Percentiles rank a stretch among this genome's conserved stretches.
Conservation (phyloP, 2,329 filamentous ascomycete genomes). For the Dactylonectria macrodidyma region DNA sequence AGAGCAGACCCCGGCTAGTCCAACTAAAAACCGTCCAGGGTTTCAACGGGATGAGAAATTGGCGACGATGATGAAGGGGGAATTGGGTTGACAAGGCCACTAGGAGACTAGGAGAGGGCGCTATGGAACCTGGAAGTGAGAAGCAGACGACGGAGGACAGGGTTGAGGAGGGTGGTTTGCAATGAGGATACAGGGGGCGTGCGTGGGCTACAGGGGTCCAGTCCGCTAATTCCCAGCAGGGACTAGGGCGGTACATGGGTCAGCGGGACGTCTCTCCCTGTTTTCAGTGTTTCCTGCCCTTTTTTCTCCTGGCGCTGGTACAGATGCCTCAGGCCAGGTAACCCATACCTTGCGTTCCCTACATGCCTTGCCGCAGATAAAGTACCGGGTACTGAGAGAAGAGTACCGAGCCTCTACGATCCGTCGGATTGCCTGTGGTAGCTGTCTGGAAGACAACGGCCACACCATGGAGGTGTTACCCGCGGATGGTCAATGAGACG, state of each 20-base stretch:
- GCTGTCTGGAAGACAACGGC: neutral
- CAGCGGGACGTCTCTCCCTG: constrained; percentile 17
- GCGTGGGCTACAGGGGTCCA: constrained; percentile 29
- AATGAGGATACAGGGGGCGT: constrained; percentile 24
- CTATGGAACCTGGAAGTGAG: constrained; percentile 29
- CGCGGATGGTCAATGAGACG: constrained; percentile 6
- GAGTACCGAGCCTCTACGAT: neutral
- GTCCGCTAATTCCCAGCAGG: constrained; percentile 13
- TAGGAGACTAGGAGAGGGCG: constrained; percentile 19
- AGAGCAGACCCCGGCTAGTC: constrained; percentile 36
- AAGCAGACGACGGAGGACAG: constrained; percentile 28
- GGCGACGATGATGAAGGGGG: constrained; percentile 48
- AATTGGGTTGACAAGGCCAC: constrained; percentile 42
- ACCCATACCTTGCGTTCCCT: constrained; percentile 17
- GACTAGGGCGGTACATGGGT: constrained; percentile 19
- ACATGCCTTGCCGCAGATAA: constrained; percentile 23
- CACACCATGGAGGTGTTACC: neutral
- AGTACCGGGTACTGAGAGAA: constrained; percentile 17
- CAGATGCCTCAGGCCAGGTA: constrained; percentile 3
- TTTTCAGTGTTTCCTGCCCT: neutral
- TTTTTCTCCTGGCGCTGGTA: neutral
- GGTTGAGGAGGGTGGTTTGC: constrained; percentile 41
- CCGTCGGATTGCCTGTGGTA: neutral
- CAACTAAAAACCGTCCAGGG: constrained; percentile 37
- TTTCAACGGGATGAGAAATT: constrained; percentile 46